Evolutionary conservation across 192 early-diverging fungal genomes (phyloP).

Genomic region (Podila epicladia): DNA sequence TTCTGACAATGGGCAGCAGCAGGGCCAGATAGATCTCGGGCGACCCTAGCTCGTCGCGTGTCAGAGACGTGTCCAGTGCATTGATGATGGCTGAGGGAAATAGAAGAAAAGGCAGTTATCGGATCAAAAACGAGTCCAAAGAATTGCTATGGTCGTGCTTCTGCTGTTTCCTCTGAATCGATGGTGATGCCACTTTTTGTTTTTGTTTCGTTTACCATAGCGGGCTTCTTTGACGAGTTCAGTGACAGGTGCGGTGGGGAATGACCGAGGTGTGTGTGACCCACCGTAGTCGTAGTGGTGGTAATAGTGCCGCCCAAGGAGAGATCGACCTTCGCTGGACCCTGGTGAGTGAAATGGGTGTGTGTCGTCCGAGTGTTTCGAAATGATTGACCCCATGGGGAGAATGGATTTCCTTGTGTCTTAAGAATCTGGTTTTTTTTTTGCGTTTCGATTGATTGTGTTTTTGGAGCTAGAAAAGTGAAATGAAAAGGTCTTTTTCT

Average conservation of each 20-base stretch:
- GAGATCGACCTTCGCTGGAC: conserved; percentile 4
- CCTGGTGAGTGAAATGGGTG: conserved; percentile 13
- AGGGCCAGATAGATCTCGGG: conserved; percentile 53
- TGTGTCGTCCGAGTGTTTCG: conserved; percentile 4
- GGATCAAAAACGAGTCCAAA: neutral
- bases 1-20: conserved; percentile 46
- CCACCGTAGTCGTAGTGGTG: conserved; percentile 15
- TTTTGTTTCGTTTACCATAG: conserved; percentile 32
- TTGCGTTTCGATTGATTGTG: too few relatives aligned
- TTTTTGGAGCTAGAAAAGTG: too few relatives aligned
- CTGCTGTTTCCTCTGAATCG: neutral
- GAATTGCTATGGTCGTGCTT: neutral
- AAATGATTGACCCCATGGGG: conserved; percentile 20
- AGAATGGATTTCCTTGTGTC: neutral
- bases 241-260: conserved; percentile 48
- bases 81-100: conserved; percentile 31
- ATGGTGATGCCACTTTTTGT: too few relatives aligned
- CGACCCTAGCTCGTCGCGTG: conserved; percentile 33
- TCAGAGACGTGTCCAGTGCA: conserved; percentile 44
- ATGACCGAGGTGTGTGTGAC: conserved; percentile 9
- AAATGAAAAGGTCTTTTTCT: too few relatives aligned
- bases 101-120: neutral
- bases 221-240: conserved; percentile 34
- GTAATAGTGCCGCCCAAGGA: conserved; percentile 6
- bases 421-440: too few relatives aligned